These are phyloP conservation scores for Sambucus nigra DNA, from an alignment of 129 eudicot genomes.

Conservation along the genomic window DNA sequence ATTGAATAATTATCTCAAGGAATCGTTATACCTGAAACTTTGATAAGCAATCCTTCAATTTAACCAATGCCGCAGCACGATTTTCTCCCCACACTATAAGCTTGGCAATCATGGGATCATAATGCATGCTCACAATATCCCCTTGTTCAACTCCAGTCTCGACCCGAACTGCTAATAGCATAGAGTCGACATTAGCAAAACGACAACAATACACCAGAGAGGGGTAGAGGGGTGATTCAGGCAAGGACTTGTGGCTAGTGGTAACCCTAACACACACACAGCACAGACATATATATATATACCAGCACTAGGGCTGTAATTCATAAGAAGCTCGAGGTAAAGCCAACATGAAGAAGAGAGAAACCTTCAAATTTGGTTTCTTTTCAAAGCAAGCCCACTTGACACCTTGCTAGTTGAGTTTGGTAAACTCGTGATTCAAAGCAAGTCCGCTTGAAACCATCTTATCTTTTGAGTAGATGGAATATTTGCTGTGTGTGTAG, in stretches of 20 bases:
- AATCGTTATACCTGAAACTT: conserved; percentile 64
- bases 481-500: neutral
- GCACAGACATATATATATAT: too few species aligned
- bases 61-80: conserved; percentile 74
- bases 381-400: neutral
- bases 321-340: too few species aligned
- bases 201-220: conserved; percentile 5
- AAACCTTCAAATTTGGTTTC: too few species aligned
- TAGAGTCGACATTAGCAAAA: conserved; percentile 6
- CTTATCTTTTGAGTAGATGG: neutral
- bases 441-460: neutral
- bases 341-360: neutral
- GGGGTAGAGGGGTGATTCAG: too few species aligned
- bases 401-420: too few species aligned
- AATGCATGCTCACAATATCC: conserved; percentile 95
- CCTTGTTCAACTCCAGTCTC: conserved; percentile 99
- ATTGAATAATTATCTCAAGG: conserved; percentile 7
- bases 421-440: too few species aligned
- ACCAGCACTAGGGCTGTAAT: too few species aligned
- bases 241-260: too few species aligned
- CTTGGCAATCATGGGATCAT: conserved; percentile 99
- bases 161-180: conserved; percentile 60
- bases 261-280: too few species aligned
- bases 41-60: conserved; percentile 75
- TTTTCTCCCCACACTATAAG: conserved; percentile 95